A percentile compares a stretch with the other conserved stretches of the same genome.
Evolutionary conservation across 345 rosid species (phyloP).

Genomic region (Theobroma cacao): DNA sequence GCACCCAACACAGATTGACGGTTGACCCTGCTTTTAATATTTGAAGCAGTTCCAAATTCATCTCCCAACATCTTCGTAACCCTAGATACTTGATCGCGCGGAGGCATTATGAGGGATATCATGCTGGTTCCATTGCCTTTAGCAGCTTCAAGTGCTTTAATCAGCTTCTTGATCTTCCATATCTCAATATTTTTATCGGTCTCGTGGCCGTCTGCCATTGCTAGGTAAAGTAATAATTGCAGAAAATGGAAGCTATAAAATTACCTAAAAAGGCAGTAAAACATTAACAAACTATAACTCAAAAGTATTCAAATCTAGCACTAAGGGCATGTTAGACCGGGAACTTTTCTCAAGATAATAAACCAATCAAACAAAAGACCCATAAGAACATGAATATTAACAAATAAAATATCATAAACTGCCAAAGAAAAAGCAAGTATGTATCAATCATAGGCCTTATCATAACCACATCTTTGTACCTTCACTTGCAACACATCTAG

Average conservation of each 20-base stretch:
- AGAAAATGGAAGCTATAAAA: not conserved
- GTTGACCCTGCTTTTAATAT: conserved; percentile 75
- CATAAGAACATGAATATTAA: not conserved
- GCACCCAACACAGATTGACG: conserved; percentile 75
- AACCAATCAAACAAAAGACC: not conserved
- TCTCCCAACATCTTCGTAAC: conserved; percentile 77
- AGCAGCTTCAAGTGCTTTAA: conserved; percentile 67
- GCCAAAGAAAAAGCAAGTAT: not conserved
- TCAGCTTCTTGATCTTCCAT: conserved; percentile 73
- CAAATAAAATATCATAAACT: not conserved
- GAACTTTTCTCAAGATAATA: not conserved
- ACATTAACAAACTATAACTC: not conserved
- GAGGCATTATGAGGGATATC: conserved; percentile 79
- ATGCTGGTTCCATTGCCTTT: conserved; percentile 80
- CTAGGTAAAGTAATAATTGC: not conserved
- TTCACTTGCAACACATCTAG: not conserved
- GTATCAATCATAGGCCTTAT: not conserved
- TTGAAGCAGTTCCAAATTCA: conserved; percentile 75
- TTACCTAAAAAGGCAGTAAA: not conserved
- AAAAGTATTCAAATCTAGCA: not conserved
- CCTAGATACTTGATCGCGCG: conserved; percentile 65
- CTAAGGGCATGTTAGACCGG: not conserved
- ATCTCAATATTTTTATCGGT: conserved; percentile 67
- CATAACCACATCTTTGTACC: not conserved
- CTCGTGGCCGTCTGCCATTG: conserved; percentile 54